Evolutionary conservation across 2,329 filamentous ascomycete genomes (phyloP).

Genomic region (Xylariaceae sp.): DNA sequence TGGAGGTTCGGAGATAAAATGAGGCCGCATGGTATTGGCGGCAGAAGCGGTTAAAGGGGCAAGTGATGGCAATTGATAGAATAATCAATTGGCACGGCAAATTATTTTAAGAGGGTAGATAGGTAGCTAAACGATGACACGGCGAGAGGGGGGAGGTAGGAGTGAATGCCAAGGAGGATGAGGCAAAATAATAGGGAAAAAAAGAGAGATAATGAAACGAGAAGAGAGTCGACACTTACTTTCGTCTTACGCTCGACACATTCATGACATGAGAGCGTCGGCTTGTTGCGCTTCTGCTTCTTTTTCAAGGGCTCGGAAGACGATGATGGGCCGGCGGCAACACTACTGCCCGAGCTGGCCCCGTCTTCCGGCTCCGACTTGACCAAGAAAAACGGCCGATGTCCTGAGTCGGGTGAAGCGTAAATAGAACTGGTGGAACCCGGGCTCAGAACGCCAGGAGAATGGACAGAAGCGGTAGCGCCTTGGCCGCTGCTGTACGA

Average conservation of each 20-base stretch:
- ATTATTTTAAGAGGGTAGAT: neutral
- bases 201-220: neutral
- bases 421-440: conserved; percentile 29
- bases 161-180: neutral
- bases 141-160: neutral
- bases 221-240: conserved; percentile 40
- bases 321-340: conserved; percentile 21
- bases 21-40: neutral
- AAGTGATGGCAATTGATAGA: neutral
- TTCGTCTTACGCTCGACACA: conserved; percentile 81
- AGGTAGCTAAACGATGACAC: neutral
- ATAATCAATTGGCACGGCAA: neutral
- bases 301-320: conserved; percentile 47
- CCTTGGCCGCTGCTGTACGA: conserved; percentile 28
- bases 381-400: conserved; percentile 24
- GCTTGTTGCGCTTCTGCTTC: conserved; percentile 81
- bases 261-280: conserved; percentile 71
- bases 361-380: conserved; percentile 32
- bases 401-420: conserved; percentile 27
- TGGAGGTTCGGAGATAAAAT: conserved; percentile 2
- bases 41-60: neutral
- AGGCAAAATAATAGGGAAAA: too few relatives aligned
- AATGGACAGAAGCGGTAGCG: conserved; percentile 21
- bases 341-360: conserved; percentile 26
- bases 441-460: conserved; percentile 27